phyloP scores from a whole-genome alignment of 805 yeast genomes.

The Candida tallmaniae region DNA sequence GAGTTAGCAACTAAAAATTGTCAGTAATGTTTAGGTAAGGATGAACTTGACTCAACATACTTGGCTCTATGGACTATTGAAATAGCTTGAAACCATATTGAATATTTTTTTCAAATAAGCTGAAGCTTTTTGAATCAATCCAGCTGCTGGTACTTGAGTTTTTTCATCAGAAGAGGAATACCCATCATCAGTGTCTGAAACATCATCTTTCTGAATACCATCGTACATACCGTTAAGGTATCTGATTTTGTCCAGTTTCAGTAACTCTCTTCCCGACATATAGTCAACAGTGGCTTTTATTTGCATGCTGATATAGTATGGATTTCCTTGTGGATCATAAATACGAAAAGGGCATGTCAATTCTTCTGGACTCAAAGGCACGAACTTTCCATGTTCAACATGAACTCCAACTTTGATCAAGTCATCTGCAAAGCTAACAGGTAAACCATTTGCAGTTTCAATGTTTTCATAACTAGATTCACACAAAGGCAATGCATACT shows the following conservation, averaged over 20 bases:
- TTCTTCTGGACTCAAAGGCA: constrained; percentile 41
- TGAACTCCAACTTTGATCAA: constrained; percentile 49
- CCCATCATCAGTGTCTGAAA: constrained; percentile 2
- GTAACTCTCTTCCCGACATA: constrained; percentile 14
- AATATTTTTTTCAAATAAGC: constrained; percentile 7
- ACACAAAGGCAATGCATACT: constrained; percentile 25
- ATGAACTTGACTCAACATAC: too few relatives aligned
- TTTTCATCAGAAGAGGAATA: constrained; percentile 4
- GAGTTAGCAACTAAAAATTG: too few relatives aligned
- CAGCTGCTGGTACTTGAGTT: not conserved
- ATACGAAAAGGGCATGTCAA: constrained; percentile 41
- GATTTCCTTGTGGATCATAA: constrained; percentile 39
- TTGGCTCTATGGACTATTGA: not conserved
- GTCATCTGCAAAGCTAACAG: constrained; percentile 36
- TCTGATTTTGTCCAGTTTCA: constrained; percentile 14
- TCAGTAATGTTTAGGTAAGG: too few relatives aligned
- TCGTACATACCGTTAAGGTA: constrained; percentile 38
- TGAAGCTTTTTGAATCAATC: constrained; percentile 7
- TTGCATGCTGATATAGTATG: constrained; percentile 17
- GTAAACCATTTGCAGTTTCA: constrained; percentile 41
- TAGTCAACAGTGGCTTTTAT: constrained; percentile 10
- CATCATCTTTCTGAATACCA: constrained; percentile 6
- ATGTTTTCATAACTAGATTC: constrained; percentile 29
- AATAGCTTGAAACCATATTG: constrained; percentile 5
- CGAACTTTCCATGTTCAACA: constrained; percentile 45